A percentile compares a stretch with the other conserved stretches of the same genome.
phyloP scores from a whole-genome alignment of 441 rosid genomes.

The Croton laevigatus region DNA sequence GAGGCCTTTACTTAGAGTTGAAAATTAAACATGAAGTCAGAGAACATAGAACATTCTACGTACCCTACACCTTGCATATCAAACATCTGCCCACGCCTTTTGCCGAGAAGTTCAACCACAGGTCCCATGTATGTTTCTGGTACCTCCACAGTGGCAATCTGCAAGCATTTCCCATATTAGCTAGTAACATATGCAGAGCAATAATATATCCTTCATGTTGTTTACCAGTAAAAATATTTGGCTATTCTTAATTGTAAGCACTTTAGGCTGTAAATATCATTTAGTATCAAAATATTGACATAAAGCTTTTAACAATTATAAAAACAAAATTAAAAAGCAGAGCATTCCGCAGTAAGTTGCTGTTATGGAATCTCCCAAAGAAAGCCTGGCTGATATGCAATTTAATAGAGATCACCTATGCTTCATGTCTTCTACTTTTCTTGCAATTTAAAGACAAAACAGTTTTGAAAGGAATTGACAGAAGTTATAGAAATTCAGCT shows the following conservation, averaged over 20 bases:
- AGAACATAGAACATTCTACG: constrained; percentile 24
- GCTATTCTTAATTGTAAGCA: neutral
- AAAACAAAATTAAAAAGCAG: neutral
- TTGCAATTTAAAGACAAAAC: neutral
- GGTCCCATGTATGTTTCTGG: constrained; percentile 96
- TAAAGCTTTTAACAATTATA: constrained; percentile 8
- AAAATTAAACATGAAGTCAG: constrained; percentile 12
- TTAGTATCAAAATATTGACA: constrained; percentile 11
- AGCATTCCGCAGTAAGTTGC: neutral
- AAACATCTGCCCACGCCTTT: constrained; percentile 93
- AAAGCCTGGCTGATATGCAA: neutral
- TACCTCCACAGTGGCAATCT: constrained; percentile 94
- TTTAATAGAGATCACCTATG: neutral
- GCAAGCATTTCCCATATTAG: constrained; percentile 24
- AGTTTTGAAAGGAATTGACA: neutral
- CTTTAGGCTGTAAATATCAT: constrained; percentile 9
- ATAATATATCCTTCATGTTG: neutral
- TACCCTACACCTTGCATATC: constrained; percentile 95
- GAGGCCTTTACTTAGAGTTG: neutral
- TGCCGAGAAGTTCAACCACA: constrained; percentile 98
- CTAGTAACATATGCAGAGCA: neutral
- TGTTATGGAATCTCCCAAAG: neutral
- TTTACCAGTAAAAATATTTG: neutral
- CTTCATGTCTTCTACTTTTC: neutral
- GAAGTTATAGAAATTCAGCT: neutral